Base-by-base conservation (phyloP, 176 grass and related monocot genomes). In the Rhipidocladum racemiflorum region DNA sequence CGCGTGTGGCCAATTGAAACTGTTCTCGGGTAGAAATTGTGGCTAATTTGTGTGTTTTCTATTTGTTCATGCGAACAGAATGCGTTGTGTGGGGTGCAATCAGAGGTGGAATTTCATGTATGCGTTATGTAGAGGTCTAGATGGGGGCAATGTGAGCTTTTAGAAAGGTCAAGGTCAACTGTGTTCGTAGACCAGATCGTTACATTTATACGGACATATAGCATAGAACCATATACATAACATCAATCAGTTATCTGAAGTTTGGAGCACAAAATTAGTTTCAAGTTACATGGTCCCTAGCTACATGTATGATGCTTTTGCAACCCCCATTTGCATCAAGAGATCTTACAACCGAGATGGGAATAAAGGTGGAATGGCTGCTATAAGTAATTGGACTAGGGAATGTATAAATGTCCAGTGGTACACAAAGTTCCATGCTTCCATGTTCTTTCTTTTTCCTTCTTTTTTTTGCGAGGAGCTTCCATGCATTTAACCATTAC, bases 141-240 rank as follows among this genome's bases (percentile, higher is more conserved):
- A 28, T 55, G 43, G 45, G 40, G 36, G 32, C 64, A 89, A 50
- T 89, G 48, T 56, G 36, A 76, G 36, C 34, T 21, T 55, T 45
- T 70, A 7, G 30, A 16, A 38, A 55, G 32, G 53, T 67, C 46
- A 80, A 40, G n/a, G 34, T 77, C 64, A 76, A 68, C 25, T 81
- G 21, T 61, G 27, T 9, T 46, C 10, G 43, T 81, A 24, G 6
- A 40, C 36, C 56, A 59, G 56, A 45, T 66, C 82, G 78, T 34
- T 80, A 72, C 36, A 28, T 75, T 35, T 21, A 23, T 21, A 13
- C 7, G 5, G 15, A 3, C 34, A 63, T 76, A 8, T 71, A 48
- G 2, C 17, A 82, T 81, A 44, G 10, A n/a, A n/a, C n/a, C n/a
- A n/a, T n/a, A n/a, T n/a, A 29, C 78, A 30, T 0, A 21, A 21